A percentile compares a stretch with the other conserved stretches of the same genome.
Evolutionary conservation across 345 rosid species (phyloP).

Genomic region (Lagerstroemia speciosa): DNA sequence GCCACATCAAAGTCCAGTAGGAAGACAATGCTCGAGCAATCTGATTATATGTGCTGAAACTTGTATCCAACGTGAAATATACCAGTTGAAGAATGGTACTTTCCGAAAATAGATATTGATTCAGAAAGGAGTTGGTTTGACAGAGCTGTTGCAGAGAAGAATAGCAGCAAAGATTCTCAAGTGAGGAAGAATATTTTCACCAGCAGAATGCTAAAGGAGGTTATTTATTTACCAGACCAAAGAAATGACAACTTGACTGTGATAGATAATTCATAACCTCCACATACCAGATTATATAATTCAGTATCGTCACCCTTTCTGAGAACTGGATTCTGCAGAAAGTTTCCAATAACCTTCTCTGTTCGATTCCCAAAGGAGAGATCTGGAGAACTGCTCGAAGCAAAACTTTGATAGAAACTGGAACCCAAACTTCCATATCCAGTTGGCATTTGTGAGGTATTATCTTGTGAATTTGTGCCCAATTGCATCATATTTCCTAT

Average conservation of each 20-base stretch:
- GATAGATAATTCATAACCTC: no score
- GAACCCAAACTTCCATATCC: slow-evolving; percentile 20
- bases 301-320: slow-evolving; percentile 37
- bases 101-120: slow-evolving; percentile 15
- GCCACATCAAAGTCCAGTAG: neutral
- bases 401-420: slow-evolving; percentile 19
- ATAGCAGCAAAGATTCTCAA: no score
- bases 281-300: slow-evolving; percentile 34
- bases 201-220: no score
- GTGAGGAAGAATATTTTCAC: no score
- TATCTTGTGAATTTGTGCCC: slow-evolving; percentile 26
- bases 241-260: no score
- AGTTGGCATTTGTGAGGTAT: slow-evolving; percentile 23
- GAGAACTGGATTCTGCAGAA: slow-evolving; percentile 54
- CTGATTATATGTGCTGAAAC: neutral
- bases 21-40: neutral
- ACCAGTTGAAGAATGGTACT: slow-evolving; percentile 85
- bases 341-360: slow-evolving; percentile 62
- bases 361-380: slow-evolving; percentile 54
- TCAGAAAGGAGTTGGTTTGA: neutral
- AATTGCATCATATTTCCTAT: slow-evolving; percentile 30
- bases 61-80: slow-evolving; percentile 8
- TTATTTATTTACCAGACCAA: no score
- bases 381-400: slow-evolving; percentile 20
- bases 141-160: no score